These are phyloP conservation scores for Leccinum subtestaceum DNA, from an alignment of 768 basidiomycete species.

Conservation along the genomic window DNA sequence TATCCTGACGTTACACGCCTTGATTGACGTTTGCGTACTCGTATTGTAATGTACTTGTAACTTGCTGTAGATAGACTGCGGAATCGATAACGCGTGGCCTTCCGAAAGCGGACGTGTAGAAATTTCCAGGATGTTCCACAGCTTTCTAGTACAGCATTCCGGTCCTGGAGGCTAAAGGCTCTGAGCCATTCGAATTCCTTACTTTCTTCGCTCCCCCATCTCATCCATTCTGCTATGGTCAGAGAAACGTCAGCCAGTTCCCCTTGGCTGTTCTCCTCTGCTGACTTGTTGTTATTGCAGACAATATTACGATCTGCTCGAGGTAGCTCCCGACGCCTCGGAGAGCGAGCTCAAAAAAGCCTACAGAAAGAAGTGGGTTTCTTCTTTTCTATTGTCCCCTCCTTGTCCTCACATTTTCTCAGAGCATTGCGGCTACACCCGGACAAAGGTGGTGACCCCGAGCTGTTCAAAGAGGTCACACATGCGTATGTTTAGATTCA, in stretches of 20 bases:
- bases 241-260: slow-evolving; percentile 53
- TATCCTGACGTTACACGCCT: slow-evolving; percentile 61
- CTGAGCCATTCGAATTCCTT: slow-evolving; percentile 6
- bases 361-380: slow-evolving; percentile 82
- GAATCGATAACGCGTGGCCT: neutral
- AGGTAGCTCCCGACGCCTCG: slow-evolving; percentile 73
- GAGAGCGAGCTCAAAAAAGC: slow-evolving; percentile 92
- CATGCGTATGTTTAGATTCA: slow-evolving; percentile 67
- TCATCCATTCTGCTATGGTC: slow-evolving; percentile 47
- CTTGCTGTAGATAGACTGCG: neutral
- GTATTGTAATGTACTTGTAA: neutral
- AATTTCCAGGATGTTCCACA: slow-evolving; percentile 36
- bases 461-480: slow-evolving; percentile 95
- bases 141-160: slow-evolving; percentile 33
- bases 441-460: slow-evolving; percentile 95
- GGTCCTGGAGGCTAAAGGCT: slow-evolving; percentile 25
- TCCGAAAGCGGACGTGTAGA: slow-evolving; percentile 24
- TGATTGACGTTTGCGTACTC: neutral
- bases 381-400: neutral
- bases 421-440: slow-evolving; percentile 86
- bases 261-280: neutral
- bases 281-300: slow-evolving; percentile 36
- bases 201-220: slow-evolving; percentile 12
- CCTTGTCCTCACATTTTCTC: slow-evolving; percentile 8
- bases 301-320: slow-evolving; percentile 92